Evolutionary conservation across 495 filamentous ascomycete genomes (phyloP), one percentile per base, ranked within the genome.

Genomic region (Margaritispora aquatica): DNA sequence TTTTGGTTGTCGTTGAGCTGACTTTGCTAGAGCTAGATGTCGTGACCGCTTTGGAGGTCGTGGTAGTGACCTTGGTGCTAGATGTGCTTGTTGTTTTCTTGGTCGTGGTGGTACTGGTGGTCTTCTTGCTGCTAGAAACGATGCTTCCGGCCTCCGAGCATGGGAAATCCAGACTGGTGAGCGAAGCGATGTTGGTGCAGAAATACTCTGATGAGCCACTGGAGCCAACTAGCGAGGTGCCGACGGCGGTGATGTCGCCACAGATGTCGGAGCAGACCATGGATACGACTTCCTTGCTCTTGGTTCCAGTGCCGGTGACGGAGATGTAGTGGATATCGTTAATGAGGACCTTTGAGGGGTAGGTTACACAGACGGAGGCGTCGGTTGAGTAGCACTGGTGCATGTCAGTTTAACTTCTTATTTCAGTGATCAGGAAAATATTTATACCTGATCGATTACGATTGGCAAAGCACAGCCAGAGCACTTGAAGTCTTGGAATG

Each of bases 401-500:
- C 19, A 15, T 44, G 17, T 44, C 19, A 44, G 38, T 17, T n/a
- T n/a, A 44, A n/a, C 19, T 44, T 17, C 29, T 34, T 15, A 7
- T 8, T 44, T 44, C 38, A 44, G 7, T 3, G 15, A 44, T 44
- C 17, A 7, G 10, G 38, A 44, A 44, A 17, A 44, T 44, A n/a
- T 44, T 8, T 17, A 44, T 44, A n/a, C 38, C 38, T 44, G 54
- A 36, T 57, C 41, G 9, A 57, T 57, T 4, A 57, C 54, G 15
- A 57, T 57, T n/a, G 54, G 54, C n/a, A 48, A 41, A 27, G 36
- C 17, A 41, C 36, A 47, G 19, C 4, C 23, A 2, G 36, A 48
- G 38, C 54, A 57, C 19, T 29, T 57, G 54, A 57, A 57, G 20
- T 57, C 41, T 31, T 57, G 70, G 66, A 81, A 84, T 1, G 81